These are phyloP conservation scores for Alisma plantagoaquatica DNA, from an alignment of 106 monocot genomes.

Conservation along the genomic window DNA sequence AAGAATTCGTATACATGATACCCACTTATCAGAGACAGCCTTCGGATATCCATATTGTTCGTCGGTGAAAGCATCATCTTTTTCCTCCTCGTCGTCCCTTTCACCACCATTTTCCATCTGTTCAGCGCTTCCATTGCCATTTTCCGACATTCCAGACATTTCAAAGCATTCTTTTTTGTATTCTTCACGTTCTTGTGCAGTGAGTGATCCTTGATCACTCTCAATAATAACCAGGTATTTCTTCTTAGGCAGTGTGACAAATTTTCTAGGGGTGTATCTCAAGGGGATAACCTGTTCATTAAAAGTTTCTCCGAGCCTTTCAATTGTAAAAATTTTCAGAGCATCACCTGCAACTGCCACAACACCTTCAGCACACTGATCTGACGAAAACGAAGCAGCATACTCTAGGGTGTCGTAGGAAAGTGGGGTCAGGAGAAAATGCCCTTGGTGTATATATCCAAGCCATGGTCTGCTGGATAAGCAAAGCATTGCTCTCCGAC, in stretches of 20 bases:
- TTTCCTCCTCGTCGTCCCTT: conserved; percentile 44
- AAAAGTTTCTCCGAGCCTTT: conserved; percentile 87
- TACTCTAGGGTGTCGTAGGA: conserved; percentile 90
- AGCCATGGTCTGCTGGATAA: conserved; percentile 96
- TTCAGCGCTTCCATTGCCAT: conserved; percentile 57
- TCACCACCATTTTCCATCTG: conserved; percentile 53
- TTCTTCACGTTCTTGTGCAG: conserved; percentile 87
- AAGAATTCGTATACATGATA: conserved; percentile 89
- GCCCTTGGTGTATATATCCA: conserved; percentile 95
- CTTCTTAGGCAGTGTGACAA: conserved; percentile 69
- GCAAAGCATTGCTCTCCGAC: conserved; percentile 84
- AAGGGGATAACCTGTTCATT: conserved; percentile 83
- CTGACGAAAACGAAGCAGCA: conserved; percentile 92
- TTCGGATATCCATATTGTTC: conserved; percentile 98
- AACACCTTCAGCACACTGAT: conserved; percentile 99
- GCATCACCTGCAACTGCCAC: conserved; percentile 93
- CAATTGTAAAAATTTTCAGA: conserved; percentile 88
- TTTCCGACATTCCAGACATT: conserved; percentile 45
- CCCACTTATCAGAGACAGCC: conserved; percentile 87
- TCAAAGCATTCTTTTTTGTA: conserved; percentile 86
- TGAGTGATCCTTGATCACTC: conserved; percentile 93
- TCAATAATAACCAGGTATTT: conserved; percentile 76
- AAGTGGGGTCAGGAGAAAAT: conserved; percentile 82
- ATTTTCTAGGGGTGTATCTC: conserved; percentile 88
- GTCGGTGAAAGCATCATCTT: conserved; percentile 75